Evolutionary conservation across 2,329 filamentous ascomycete species (phyloP).

Genomic region (Aspergillus neoniger): DNA sequence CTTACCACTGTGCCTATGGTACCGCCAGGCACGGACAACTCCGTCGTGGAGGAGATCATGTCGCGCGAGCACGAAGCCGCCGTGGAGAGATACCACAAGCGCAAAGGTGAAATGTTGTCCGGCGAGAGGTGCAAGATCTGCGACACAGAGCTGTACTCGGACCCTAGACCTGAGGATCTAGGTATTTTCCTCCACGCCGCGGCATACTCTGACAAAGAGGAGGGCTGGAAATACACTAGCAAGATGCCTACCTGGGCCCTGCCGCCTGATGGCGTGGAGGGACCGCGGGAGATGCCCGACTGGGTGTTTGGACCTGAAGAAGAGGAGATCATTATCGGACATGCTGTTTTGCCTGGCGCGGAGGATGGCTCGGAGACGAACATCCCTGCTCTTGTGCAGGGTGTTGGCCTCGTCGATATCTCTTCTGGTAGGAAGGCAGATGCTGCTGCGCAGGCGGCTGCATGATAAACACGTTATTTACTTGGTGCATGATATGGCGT

Average conservation of each 20-base stretch:
- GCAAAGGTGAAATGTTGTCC: slow-evolving; percentile 90
- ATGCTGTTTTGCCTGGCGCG: slow-evolving; percentile 33
- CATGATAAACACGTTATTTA: neutral
- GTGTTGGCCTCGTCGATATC: slow-evolving; percentile 40
- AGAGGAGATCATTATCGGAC: slow-evolving; percentile 44
- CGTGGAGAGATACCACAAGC: slow-evolving; percentile 85
- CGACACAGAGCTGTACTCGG: slow-evolving; percentile 85
- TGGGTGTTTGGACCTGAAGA: slow-evolving; percentile 43
- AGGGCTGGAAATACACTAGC: slow-evolving; percentile 85
- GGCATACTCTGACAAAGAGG: slow-evolving; percentile 80
- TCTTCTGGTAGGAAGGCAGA: slow-evolving; percentile 22
- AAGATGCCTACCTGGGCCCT: slow-evolving; percentile 83
- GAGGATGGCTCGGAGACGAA: slow-evolving; percentile 19
- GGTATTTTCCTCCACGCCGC: slow-evolving; percentile 92
- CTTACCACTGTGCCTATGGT: slow-evolving; percentile 42
- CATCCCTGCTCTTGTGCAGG: slow-evolving; percentile 35
- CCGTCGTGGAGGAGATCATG: slow-evolving; percentile 44
- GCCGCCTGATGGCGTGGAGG: slow-evolving; percentile 71
- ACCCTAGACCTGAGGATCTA: slow-evolving; percentile 86
- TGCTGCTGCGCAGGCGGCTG: slow-evolving; percentile 4
- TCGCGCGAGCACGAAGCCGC: slow-evolving; percentile 69
- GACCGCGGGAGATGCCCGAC: slow-evolving; percentile 66
- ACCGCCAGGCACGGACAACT: slow-evolving; percentile 39
- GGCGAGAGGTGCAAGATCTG: slow-evolving; percentile 80
- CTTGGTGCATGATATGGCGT: neutral